A percentile compares a stretch with the other conserved stretches of the same genome.
Evolutionary conservation across 2,329 filamentous ascomycete species (phyloP).

Genomic region (Ceratocystis cacaofunesta): DNA sequence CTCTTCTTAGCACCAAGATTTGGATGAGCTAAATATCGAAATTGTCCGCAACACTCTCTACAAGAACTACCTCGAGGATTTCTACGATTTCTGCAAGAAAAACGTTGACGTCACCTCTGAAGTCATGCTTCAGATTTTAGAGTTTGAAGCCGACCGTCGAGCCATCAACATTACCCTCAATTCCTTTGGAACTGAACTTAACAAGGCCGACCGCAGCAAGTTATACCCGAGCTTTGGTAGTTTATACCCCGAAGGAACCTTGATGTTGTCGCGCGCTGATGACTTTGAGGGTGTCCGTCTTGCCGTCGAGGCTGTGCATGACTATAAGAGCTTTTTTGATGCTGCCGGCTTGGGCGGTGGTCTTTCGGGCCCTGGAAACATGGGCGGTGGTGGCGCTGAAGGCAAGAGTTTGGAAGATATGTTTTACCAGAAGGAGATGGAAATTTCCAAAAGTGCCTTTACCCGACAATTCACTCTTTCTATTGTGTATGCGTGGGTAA

Average conservation of each 20-base stretch:
- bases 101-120: conserved; percentile 82
- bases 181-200: conserved; percentile 91
- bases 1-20: conserved; percentile 54
- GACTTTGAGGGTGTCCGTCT: conserved; percentile 87
- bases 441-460: conserved; percentile 87
- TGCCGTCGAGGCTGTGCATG: conserved; percentile 79
- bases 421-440: conserved; percentile 99
- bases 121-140: conserved; percentile 88
- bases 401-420: conserved; percentile 88
- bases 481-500: conserved; percentile 95
- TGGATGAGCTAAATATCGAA: conserved; percentile 98
- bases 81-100: conserved; percentile 85
- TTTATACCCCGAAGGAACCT: conserved; percentile 81
- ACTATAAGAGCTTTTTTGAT: conserved; percentile 95
- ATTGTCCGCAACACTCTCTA: conserved; percentile 97
- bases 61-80: conserved; percentile 99
- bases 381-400: conserved; percentile 65
- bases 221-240: conserved; percentile 85
- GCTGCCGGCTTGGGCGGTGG: conserved; percentile 65
- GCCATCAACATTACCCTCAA: conserved; percentile 99
- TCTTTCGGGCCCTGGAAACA: conserved; percentile 62
- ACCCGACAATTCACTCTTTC: conserved; percentile 91
- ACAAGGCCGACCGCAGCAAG: conserved; percentile 88
- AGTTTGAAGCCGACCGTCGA: conserved; percentile 91
- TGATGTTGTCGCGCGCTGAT: conserved; percentile 90